Base-by-base conservation (phyloP, 73 alveolate species). In the Tetrahymena borealis region DNA sequence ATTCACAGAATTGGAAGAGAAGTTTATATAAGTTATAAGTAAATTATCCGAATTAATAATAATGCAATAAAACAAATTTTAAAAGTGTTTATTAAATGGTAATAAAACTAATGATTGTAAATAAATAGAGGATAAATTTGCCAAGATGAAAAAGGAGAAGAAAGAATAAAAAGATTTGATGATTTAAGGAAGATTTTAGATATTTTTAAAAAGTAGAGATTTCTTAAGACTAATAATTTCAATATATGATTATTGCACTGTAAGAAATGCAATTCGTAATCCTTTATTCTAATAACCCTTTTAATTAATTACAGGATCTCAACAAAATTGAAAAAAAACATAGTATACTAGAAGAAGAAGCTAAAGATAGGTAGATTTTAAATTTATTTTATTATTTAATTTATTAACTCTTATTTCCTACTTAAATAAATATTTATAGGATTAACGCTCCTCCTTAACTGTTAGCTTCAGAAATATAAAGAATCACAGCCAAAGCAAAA, bases 381-480 rank as follows among this genome's bases (percentile, higher is more conserved):
- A 35, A 60, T 18, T 60, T 20, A 18, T n/a, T 18, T 60, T n/a
- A 6, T 15, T 1, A 42, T 42, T 42, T 2, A 42, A n/a, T 42
- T 42, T 12, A 42, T 42, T 42, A n/a, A 11, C 15, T 15, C 9
- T 13, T n/a, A 60, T n/a, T n/a, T 60, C 35, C 28, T 60, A 16
- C 10, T 42, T 42, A 40, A 41, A 41, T 18, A 41, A 41, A n/a
- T n/a, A n/a, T n/a, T 12, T 60, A 8, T 24, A 60, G 85, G 85
- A 60, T 60, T 60, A 60, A 60, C 85, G 85, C 85, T 60, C 85
- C 90, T 3, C 95, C 95, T 18, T 79, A 85, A 39, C 91, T 79
- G 40, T 93, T 93, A 41, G 90, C 93, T 15, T 85, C 93, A 39
- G 95, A 93, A 90, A 79, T 43, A 85, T 91, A 93, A 36, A 93